Conservation (phyloP, 345 rosid species). For the Eucalyptus coolabah region DNA sequence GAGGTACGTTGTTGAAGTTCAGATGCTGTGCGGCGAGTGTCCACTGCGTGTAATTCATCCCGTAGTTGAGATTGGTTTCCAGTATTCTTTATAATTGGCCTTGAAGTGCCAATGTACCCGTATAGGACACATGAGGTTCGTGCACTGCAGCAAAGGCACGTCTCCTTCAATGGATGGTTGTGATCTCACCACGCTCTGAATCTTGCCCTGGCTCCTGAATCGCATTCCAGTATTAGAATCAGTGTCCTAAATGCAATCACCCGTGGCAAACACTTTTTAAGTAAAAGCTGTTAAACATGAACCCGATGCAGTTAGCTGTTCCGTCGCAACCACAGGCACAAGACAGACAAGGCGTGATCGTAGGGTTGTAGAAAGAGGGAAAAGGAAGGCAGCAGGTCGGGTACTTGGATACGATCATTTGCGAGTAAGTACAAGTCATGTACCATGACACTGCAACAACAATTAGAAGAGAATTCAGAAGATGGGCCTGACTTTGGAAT, state of each 20-base stretch:
- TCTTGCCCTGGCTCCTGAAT: conserved; percentile 1
- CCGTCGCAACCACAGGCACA: conserved; percentile 38
- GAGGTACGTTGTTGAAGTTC: conserved; percentile 9
- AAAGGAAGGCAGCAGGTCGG: conserved; percentile 32
- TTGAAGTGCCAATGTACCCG: conserved; percentile 13
- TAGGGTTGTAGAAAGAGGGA: conserved; percentile 32
- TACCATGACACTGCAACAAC: conserved; percentile 32
- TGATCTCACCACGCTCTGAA: background rate
- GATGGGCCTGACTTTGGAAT: background rate
- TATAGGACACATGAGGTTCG: conserved; percentile 10
- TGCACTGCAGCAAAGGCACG: conserved; percentile 3
- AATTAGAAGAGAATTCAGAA: background rate
- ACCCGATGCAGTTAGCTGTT: conserved; percentile 8
- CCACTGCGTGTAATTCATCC: conserved; percentile 6
- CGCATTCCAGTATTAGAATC: background rate
- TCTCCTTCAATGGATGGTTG: background rate
- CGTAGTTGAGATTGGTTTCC: conserved; percentile 10
- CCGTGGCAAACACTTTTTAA: background rate
- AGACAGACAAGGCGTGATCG: conserved; percentile 26
- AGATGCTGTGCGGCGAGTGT: conserved; percentile 5
- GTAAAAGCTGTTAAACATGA: background rate
- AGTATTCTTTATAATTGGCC: conserved; percentile 3
- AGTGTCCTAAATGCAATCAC: background rate
- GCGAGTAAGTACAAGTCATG: conserved; percentile 35
- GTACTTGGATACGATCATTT: conserved; percentile 13